Evolutionary conservation across 2,329 filamentous ascomycete genomes (phyloP).

Genomic region (Amauroascus verrucosus): DNA sequence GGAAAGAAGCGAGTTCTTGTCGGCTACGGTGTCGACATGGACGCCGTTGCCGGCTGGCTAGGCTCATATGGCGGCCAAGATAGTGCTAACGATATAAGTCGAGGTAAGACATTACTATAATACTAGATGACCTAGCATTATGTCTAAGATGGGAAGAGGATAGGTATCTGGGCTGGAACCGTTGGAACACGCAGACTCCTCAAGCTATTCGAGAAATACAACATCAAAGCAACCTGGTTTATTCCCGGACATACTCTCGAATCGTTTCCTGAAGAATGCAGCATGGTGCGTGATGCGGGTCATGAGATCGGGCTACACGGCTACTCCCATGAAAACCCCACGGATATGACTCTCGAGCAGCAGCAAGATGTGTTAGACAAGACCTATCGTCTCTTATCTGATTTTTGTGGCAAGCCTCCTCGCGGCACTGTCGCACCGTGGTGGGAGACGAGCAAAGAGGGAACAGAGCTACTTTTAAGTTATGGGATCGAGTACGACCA

Average conservation of each 20-base stretch:
- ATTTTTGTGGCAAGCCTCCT: conserved; percentile 65
- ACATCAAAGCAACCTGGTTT: conserved; percentile 59
- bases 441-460: conserved; percentile 64
- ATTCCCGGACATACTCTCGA: conserved; percentile 55
- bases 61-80: conserved; percentile 66
- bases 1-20: conserved; percentile 45
- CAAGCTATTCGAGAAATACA: conserved; percentile 61
- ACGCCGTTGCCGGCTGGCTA: conserved; percentile 67
- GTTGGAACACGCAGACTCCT: conserved; percentile 55
- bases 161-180: conserved; percentile 58
- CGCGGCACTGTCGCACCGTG: conserved; percentile 63
- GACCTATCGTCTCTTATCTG: conserved; percentile 60
- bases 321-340: conserved; percentile 65
- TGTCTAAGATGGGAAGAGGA: background rate
- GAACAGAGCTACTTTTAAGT: conserved; percentile 40
- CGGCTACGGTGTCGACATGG: conserved; percentile 61
- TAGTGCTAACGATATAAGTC: conserved; percentile 59
- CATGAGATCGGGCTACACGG: conserved; percentile 61
- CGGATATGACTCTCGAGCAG: conserved; percentile 62
- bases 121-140: background rate
- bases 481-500: conserved; percentile 40
- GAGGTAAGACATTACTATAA: conserved; percentile 40
- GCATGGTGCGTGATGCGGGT: conserved; percentile 50
- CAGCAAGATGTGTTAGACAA: conserved; percentile 68
- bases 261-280: conserved; percentile 57